phyloP scores from a whole-genome alignment of 352 stramenopile genomes.

The Phytophthora podocarpi region DNA sequence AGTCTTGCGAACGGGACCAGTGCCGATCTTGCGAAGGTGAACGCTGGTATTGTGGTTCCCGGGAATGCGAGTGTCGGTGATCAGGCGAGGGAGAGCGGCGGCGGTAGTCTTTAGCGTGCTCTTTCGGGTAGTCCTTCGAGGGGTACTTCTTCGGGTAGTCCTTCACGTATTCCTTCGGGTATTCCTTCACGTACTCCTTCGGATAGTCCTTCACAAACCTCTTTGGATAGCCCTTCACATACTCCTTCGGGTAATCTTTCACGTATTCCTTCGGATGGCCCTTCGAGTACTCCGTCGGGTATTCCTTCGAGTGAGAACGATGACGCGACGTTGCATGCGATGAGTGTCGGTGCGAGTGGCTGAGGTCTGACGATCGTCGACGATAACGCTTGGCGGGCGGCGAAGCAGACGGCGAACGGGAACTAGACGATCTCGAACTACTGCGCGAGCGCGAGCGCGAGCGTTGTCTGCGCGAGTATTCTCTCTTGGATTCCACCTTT shows the following conservation, averaged over 20 bases:
- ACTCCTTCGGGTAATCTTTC: slow-evolving; percentile 11
- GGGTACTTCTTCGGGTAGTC: slow-evolving; percentile 11
- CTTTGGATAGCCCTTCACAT: slow-evolving; percentile 25
- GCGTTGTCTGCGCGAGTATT: slow-evolving; percentile 28
- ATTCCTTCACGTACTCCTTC: slow-evolving; percentile 20
- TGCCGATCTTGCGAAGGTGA: slow-evolving; percentile 30
- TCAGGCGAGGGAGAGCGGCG: slow-evolving; percentile 28
- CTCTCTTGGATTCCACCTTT: slow-evolving; percentile 22
- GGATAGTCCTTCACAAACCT: slow-evolving; percentile 23
- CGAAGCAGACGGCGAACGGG: slow-evolving; percentile 36
- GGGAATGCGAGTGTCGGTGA: slow-evolving; percentile 18
- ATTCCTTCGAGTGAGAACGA: slow-evolving; percentile 33
- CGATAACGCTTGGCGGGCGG: slow-evolving; percentile 32
- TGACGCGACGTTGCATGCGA: slow-evolving; percentile 24
- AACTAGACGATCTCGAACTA: slow-evolving; percentile 49
- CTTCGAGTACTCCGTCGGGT: slow-evolving; percentile 14
- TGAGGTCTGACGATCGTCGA: slow-evolving; percentile 33
- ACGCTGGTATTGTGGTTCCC: slow-evolving; percentile 19
- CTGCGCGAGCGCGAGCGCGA: slow-evolving; percentile 40
- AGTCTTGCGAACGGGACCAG: slow-evolving; percentile 27
- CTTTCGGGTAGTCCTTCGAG: slow-evolving; percentile 15
- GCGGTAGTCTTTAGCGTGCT: slow-evolving; percentile 25
- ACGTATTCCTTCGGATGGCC: slow-evolving; percentile 17
- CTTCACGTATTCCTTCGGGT: slow-evolving; percentile 13
- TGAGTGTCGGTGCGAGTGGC: slow-evolving; percentile 22